These are phyloP conservation scores for Boletus rubropictus DNA, from an alignment of 768 basidiomycete species.

Conservation along the genomic window DNA sequence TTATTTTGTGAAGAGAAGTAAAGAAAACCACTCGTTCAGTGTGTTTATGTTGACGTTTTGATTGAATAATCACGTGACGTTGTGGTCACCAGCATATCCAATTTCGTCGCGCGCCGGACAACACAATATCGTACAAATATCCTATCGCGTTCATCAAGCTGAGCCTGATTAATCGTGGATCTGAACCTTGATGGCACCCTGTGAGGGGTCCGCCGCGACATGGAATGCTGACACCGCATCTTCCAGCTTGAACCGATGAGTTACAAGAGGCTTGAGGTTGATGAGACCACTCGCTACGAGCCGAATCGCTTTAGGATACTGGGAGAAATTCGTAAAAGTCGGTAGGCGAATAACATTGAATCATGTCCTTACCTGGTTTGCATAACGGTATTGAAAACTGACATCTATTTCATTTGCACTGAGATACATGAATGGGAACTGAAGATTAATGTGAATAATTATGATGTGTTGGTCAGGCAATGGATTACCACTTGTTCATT, in stretches of 20 bases:
- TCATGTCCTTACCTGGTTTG: slow-evolving; percentile 43
- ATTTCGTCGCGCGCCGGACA: neutral
- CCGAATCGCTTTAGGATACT: slow-evolving; percentile 82
- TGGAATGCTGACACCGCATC: slow-evolving; percentile 77
- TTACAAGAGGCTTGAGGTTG: slow-evolving; percentile 73
- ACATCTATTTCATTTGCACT: slow-evolving; percentile 68
- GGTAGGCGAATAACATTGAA: neutral
- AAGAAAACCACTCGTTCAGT: slow-evolving; percentile 1
- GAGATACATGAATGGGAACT: slow-evolving; percentile 72
- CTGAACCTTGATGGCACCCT: slow-evolving; percentile 67
- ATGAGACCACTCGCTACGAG: slow-evolving; percentile 72
- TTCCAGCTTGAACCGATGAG: slow-evolving; percentile 67
- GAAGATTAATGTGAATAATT: neutral
- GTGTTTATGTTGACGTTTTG: neutral
- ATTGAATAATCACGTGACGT: slow-evolving; percentile 21
- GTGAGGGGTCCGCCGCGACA: slow-evolving; percentile 59
- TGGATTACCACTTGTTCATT: slow-evolving; percentile 49
- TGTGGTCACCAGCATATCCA: neutral
- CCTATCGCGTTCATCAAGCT: neutral
- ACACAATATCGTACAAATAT: neutral
- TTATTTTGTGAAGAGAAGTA: neutral
- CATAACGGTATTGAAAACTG: slow-evolving; percentile 64
- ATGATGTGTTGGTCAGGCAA: neutral
- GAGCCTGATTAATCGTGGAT: slow-evolving; percentile 42
- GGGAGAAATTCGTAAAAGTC: slow-evolving; percentile 3